Percentiles rank a stretch among this genome's conserved stretches.
Evolutionary conservation across 2,329 filamentous ascomycete species (phyloP).

Genomic region (Botrytis squamosa): DNA sequence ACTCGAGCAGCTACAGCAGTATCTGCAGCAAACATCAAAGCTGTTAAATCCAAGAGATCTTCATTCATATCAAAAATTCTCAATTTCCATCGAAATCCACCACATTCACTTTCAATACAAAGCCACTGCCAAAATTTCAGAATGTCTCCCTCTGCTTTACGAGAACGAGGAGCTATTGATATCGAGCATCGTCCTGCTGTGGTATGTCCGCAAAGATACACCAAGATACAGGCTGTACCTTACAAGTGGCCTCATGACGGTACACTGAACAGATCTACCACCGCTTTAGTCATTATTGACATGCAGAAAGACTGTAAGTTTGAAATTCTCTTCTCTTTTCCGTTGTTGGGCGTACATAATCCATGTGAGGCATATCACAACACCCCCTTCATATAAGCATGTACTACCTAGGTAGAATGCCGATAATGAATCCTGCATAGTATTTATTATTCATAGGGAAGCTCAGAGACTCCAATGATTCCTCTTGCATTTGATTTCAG

Average conservation of each 20-base stretch:
- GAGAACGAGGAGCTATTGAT: not conserved
- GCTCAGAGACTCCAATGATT: not conserved
- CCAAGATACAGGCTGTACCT: slow-evolving; percentile 32
- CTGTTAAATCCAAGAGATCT: not conserved
- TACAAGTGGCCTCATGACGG: slow-evolving; percentile 45
- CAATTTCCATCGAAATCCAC: slow-evolving; percentile 7
- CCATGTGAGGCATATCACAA: not conserved
- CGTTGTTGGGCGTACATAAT: not conserved
- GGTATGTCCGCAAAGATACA: slow-evolving; percentile 17
- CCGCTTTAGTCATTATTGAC: slow-evolving; percentile 54
- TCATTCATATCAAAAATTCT: slow-evolving; percentile 3
- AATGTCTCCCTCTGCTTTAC: not conserved
- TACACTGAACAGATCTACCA: slow-evolving; percentile 43
- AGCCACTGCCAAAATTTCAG: not conserved
- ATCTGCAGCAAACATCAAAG: not conserved
- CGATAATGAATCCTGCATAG: not conserved
- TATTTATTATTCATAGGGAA: not conserved
- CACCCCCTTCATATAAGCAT: not conserved
- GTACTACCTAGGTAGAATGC: too few species aligned
- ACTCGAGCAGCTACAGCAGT: not conserved
- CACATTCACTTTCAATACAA: not conserved
- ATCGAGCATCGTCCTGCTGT: not conserved
- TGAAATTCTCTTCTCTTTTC: not conserved
- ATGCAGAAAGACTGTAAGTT: slow-evolving; percentile 53
- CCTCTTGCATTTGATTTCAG: not conserved